phyloP scores from a whole-genome alignment of 208 protist genomes.

The Trypanosoma brucei region DNA sequence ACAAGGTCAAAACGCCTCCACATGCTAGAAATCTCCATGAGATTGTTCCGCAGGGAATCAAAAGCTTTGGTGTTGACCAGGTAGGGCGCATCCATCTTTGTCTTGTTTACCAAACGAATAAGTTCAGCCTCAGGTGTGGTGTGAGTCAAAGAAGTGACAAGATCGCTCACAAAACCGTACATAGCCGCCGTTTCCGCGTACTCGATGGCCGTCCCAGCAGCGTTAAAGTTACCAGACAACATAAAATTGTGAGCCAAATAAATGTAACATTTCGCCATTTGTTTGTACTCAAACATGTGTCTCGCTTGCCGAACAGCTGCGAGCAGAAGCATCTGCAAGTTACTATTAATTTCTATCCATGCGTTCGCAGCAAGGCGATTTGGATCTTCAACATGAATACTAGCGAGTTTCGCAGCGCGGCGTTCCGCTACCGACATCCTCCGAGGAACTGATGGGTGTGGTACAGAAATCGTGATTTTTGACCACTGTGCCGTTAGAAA shows the following conservation, averaged over 20 bases:
- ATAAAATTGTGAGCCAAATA: conserved; percentile 17
- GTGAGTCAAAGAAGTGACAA: conserved; percentile 9
- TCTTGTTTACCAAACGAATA: conserved; percentile 14
- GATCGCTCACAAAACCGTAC: conserved; percentile 19
- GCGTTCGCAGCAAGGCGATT: neutral
- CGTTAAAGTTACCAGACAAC: conserved; percentile 8
- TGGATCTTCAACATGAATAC: neutral
- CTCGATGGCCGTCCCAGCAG: conserved; percentile 30
- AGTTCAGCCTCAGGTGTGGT: conserved; percentile 16
- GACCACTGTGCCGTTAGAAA: conserved; percentile 13
- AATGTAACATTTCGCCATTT: conserved; percentile 20
- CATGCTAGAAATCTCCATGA: conserved; percentile 22
- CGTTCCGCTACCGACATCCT: neutral
- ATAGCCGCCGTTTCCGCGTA: conserved; percentile 32
- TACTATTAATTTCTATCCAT: conserved; percentile 16
- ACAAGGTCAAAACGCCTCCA: conserved; percentile 20
- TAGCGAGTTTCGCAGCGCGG: neutral
- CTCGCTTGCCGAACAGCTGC: neutral
- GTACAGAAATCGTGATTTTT: neutral
- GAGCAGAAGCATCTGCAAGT: conserved; percentile 3
- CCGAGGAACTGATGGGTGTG: neutral
- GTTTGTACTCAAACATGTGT: conserved; percentile 19
- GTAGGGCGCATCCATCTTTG: conserved; percentile 14
- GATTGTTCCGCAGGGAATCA: conserved; percentile 4
- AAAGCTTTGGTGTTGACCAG: conserved; percentile 22